phyloP scores from a whole-genome alignment of 257 asterid species.

The Agastache rugosa region DNA sequence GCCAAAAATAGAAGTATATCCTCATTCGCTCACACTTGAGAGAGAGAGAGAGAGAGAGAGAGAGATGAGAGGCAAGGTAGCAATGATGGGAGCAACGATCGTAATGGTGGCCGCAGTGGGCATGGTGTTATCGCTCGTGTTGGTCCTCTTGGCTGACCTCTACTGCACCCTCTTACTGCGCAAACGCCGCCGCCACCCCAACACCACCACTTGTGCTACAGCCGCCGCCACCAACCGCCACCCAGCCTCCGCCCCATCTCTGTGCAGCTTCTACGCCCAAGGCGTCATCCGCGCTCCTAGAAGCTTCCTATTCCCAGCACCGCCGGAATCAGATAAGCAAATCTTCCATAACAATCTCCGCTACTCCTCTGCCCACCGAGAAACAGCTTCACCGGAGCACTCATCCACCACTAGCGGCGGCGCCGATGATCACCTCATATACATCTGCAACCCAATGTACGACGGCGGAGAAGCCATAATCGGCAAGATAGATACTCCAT shows the following conservation, averaged over 20 bases:
- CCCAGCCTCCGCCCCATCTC: conserved; percentile 43
- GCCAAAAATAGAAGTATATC: conserved; percentile 42
- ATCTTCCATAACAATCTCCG: conserved; percentile 16
- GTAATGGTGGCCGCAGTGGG: conserved; percentile 49
- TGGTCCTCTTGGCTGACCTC: conserved; percentile 59
- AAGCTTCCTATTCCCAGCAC: conserved; percentile 54
- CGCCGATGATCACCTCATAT: conserved; percentile 37
- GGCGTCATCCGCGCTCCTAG: conserved; percentile 67
- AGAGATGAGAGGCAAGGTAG: conserved; percentile 44
- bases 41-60: not conserved
- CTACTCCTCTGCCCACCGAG: not conserved
- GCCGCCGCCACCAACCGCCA: not conserved
- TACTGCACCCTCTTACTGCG: conserved; percentile 58
- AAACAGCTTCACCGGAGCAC: conserved; percentile 2
- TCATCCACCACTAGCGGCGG: conserved; percentile 35
- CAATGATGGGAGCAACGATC: conserved; percentile 54
- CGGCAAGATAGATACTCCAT: conserved; percentile 53
- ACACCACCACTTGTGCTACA: not conserved
- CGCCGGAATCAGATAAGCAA: conserved; percentile 29
- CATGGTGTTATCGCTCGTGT: conserved; percentile 48
- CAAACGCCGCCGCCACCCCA: conserved; percentile 29
- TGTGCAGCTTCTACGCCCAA: conserved; percentile 40
- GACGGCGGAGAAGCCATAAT: conserved; percentile 25
- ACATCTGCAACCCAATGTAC: conserved; percentile 68
- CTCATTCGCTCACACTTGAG: not conserved